Base-by-base conservation (phyloP, 2,329 filamentous ascomycete genomes). In the Ceratocystis lukuohia region DNA sequence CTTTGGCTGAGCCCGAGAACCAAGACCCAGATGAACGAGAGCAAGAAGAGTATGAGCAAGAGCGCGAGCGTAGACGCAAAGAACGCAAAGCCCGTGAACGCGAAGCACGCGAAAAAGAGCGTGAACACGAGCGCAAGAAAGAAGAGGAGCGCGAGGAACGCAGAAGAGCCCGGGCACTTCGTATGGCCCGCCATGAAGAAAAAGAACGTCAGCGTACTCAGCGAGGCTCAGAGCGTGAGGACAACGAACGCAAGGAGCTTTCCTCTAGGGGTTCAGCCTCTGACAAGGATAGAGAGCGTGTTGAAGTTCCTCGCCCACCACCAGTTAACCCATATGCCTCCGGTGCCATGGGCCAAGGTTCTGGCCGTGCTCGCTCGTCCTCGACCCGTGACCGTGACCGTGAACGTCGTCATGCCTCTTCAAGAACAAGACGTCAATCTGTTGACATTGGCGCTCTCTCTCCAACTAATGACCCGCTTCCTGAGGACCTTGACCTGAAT, bases 351-450 rank as follows among this genome's bases (percentile, higher is more conserved):
- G 59, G 28, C 30, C 48, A 44, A 30, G 30, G 25, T n/a, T n/a
- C 28, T 45, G 84, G 84, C 15, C 78, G 89, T 65, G 85, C 86
- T 33, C 83, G 88, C 37, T 84, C 87, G 1, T 87, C 86, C 74
- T 87, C 89, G 10, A 84, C 82, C 37, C 66, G 62, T 28, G 65
- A 67, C 20, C 84, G 87, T 61, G 84, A 87, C 20, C 84, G 87
- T 61, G 84, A 87, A 59, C 84, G 80, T 71, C 84, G 85, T 48
- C 77, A 81, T 30, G 82, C 80, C 69, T 76, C 76, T 66, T 79
- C 80, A 64, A 79, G 84, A 65, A 87, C 89, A 65, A 83, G 88
- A 66, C 86, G 87, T 46, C 80, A 86, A 69, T 88, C 89, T 0
- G 75, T 88, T 17, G 88, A 90, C 65, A 62, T 69, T 12, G 82